Percentiles rank a stretch among this genome's conserved stretches.
These are phyloP conservation scores for Curvularia verruculosa DNA, from an alignment of 2,329 filamentous ascomycete genomes.

Conservation along the genomic window DNA sequence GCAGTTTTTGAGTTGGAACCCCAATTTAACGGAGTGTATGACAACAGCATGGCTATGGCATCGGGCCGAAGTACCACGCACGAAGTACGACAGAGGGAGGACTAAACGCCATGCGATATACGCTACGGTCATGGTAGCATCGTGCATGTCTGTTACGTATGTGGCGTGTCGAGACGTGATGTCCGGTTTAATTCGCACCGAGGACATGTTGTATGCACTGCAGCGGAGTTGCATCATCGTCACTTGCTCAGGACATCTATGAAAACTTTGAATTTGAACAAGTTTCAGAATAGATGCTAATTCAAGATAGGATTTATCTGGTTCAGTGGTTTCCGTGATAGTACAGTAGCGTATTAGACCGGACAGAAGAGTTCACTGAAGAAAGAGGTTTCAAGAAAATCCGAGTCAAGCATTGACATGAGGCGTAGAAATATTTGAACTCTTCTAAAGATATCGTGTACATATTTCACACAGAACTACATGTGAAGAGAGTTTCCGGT, in stretches of 20 bases:
- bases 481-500: not conserved
- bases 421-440: not conserved
- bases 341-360: not conserved
- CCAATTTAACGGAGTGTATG: conserved; percentile 59
- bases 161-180: conserved; percentile 58
- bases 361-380: not conserved
- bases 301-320: conserved; percentile 2
- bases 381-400: not conserved
- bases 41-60: conserved; percentile 63
- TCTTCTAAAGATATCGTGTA: not conserved
- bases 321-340: conserved; percentile 5
- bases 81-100: conserved; percentile 55
- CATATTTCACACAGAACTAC: not conserved
- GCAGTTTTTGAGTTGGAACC: conserved; percentile 55
- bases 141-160: conserved; percentile 60
- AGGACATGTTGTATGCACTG: conserved; percentile 58
- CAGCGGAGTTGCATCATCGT: conserved; percentile 62
- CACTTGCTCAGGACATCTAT: conserved; percentile 54
- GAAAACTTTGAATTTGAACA: not conserved
- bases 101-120: conserved; percentile 47
- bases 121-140: conserved; percentile 53
- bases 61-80: conserved; percentile 57
- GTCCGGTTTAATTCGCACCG: conserved; percentile 57
- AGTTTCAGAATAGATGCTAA: conserved; percentile 1
- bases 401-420: not conserved